Percentiles rank a stretch among this genome's conserved stretches.
phyloP scores from a whole-genome alignment of 192 early-diverging fungal genomes.

The Backusella tuberculispora region DNA sequence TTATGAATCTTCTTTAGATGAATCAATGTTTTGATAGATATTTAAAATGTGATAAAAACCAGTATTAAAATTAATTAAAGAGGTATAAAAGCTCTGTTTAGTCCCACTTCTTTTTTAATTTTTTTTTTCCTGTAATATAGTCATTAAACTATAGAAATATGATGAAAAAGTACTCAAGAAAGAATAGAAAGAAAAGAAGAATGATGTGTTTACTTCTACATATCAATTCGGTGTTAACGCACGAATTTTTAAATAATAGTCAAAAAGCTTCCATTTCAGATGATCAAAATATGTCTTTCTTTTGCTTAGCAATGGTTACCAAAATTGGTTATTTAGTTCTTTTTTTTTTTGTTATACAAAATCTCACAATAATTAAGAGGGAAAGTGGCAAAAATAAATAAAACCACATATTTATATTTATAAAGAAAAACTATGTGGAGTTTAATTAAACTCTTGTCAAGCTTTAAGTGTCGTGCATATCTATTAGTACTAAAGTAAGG shows the following conservation, averaged over 20 bases:
- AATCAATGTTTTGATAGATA: too few relatives aligned
- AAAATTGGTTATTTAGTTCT: too few relatives aligned
- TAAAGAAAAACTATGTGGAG: neutral
- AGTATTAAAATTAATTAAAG: neutral
- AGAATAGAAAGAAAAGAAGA: neutral
- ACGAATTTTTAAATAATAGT: too few relatives aligned
- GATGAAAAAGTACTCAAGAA: neutral
- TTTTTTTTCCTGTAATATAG: neutral
- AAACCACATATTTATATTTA: neutral
- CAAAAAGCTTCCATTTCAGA: too few relatives aligned
- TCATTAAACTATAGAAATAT: neutral
- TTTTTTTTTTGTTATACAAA: too few relatives aligned
- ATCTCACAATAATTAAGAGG: too few relatives aligned
- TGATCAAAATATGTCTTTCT: too few relatives aligned
- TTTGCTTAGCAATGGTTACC: too few relatives aligned
- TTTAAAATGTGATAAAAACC: neutral
- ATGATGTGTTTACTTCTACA: neutral
- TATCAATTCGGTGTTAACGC: neutral
- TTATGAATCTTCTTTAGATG: too few relatives aligned
- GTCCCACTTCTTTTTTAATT: too few relatives aligned
- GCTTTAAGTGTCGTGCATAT: too few relatives aligned
- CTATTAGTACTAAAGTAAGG: too few relatives aligned
- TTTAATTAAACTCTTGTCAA: slow-evolving; percentile 4
- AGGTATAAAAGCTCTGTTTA: neutral
- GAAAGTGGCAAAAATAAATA: neutral